Percentiles rank a stretch among this genome's conserved stretches.
Conservation (phyloP, 1,284 basidiomycete species). For the Cryptococcus sp. region DNA sequence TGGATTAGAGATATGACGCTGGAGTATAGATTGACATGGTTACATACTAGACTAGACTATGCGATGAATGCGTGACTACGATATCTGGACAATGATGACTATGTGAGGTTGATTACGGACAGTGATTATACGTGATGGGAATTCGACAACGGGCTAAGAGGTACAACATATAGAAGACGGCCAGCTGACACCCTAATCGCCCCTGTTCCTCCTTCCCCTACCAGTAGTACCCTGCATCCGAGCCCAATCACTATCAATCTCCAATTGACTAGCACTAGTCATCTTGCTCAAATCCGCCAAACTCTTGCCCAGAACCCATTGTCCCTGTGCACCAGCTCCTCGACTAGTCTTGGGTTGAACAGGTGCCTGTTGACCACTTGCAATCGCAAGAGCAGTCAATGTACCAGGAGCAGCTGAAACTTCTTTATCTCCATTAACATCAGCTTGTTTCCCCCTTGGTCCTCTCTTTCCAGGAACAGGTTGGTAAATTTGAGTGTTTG, state of each 20-base stretch:
- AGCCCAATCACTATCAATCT: slow-evolving; percentile 46
- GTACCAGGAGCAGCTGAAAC: slow-evolving; percentile 34
- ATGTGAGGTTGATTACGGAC: no score
- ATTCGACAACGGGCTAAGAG: no score
- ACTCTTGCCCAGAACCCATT: slow-evolving; percentile 44
- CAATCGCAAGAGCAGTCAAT: slow-evolving; percentile 33
- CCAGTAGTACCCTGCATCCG: slow-evolving; percentile 41
- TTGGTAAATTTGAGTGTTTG: slow-evolving; percentile 15
- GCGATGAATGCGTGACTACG: no score
- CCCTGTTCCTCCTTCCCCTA: slow-evolving; percentile 34
- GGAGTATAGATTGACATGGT: no score
- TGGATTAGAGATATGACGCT: no score
- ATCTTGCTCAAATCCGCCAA: slow-evolving; percentile 45
- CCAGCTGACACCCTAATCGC: slow-evolving; percentile 31
- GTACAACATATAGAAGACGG: no score
- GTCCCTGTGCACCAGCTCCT: slow-evolving; percentile 31
- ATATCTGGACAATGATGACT: no score
- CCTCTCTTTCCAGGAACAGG: slow-evolving; percentile 35
- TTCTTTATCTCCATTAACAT: slow-evolving; percentile 21
- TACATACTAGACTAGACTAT: no score
- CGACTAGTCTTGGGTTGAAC: slow-evolving; percentile 17
- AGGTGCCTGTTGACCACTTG: slow-evolving; percentile 25
- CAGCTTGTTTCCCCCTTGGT: slow-evolving; percentile 31
- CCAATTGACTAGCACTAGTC: slow-evolving; percentile 42
- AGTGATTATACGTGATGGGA: no score